A percentile compares a stretch with the other conserved stretches of the same genome.
These are phyloP conservation scores for Rhazya stricta DNA, from an alignment of 257 asterid genomes.

Conservation along the genomic window DNA sequence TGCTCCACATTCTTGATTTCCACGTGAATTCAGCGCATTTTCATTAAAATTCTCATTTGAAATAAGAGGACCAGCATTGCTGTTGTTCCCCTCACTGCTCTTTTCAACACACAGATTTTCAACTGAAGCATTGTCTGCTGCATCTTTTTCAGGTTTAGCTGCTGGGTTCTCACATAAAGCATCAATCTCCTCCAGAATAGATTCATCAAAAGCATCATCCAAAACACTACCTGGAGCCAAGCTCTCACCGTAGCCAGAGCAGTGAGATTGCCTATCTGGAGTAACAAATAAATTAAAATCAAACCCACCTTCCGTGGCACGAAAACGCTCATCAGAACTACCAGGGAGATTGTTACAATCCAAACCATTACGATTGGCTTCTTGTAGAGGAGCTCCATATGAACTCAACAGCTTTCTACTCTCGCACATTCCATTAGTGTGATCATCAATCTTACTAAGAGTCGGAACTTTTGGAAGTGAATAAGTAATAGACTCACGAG, in stretches of 20 bases:
- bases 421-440: constrained; percentile 18
- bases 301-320: constrained; percentile 24
- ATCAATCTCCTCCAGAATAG: constrained; percentile 69
- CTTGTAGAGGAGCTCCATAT: constrained; percentile 21
- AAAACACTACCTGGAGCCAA: constrained; percentile 22
- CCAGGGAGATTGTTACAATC: not conserved
- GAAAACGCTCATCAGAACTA: constrained; percentile 20
- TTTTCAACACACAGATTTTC: constrained; percentile 27
- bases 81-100: constrained; percentile 30
- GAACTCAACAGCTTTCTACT: constrained; percentile 19
- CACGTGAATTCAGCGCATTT: constrained; percentile 23
- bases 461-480: constrained; percentile 8
- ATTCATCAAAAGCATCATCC: constrained; percentile 70
- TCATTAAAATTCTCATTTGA: constrained; percentile 30
- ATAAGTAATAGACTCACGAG: not conserved
- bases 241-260: constrained; percentile 25
- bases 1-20: constrained; percentile 26
- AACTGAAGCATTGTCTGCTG: constrained; percentile 15
- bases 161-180: constrained; percentile 56
- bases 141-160: constrained; percentile 33
- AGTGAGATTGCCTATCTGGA: constrained; percentile 34
- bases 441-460: constrained; percentile 2
- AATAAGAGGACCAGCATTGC: constrained; percentile 20
- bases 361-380: constrained; percentile 16
- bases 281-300: constrained; percentile 24